Percentiles rank a stretch among this genome's conserved stretches.
These are phyloP conservation scores for Diaporthe aspalathi DNA, from an alignment of 2,329 filamentous ascomycete genomes.

Conservation along the genomic window DNA sequence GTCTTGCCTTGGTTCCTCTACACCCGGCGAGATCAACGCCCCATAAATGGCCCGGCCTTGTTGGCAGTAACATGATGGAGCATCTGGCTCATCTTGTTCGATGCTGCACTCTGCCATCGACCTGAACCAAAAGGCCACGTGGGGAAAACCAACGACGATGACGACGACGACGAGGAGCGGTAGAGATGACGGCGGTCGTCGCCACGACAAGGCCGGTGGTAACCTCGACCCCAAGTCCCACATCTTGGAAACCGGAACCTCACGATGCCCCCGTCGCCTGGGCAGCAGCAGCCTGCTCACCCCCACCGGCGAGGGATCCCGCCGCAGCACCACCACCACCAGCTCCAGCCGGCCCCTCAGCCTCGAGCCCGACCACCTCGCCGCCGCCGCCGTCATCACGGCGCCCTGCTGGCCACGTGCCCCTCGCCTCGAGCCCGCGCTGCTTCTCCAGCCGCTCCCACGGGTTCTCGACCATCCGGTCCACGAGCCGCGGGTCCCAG, in stretches of 20 bases:
- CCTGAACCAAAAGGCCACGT: background rate
- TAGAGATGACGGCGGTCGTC: too few species aligned
- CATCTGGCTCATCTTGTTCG: too few species aligned
- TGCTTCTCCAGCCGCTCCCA: constrained; percentile 70
- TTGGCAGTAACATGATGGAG: too few species aligned
- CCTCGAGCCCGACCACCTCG: background rate
- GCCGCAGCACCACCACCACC: constrained; percentile 27
- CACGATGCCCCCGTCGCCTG: background rate
- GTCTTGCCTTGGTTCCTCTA: background rate
- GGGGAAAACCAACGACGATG: background rate
- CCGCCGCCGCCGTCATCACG: constrained; percentile 36
- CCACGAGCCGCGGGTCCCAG: constrained; percentile 75
- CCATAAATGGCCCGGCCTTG: background rate
- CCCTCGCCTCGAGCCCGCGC: constrained; percentile 56
- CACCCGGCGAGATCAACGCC: background rate
- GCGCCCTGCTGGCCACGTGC: constrained; percentile 58
- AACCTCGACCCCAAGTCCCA: background rate
- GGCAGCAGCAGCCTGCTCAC: background rate
- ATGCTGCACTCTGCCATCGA: background rate
- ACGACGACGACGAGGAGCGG: background rate
- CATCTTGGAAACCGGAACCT: background rate
- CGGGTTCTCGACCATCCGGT: constrained; percentile 78
- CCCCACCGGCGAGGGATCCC: background rate
- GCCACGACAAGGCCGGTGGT: too few species aligned
- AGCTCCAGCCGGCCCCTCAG: background rate